Base-by-base conservation (phyloP, 345 rosid genomes). In the Nephelium lappaceum region DNA sequence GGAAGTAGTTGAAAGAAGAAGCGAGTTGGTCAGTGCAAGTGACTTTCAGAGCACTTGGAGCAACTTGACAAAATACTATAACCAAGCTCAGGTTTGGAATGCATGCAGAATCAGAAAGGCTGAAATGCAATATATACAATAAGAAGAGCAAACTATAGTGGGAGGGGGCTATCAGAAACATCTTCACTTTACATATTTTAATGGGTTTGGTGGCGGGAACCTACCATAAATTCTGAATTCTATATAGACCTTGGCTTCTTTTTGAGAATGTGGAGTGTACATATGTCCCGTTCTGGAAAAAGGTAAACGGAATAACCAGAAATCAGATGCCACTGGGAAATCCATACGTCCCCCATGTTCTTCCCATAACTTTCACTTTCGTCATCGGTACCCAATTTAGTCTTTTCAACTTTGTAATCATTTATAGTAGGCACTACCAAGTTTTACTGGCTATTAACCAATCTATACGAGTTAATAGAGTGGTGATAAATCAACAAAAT, bases 361-460 rank as follows among this genome's bases (percentile, higher is more conserved):
- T 70, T 86, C 87, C 87, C 91, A 88, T 80, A 81, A 86, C 86
- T 75, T 84, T 73, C 85, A 83, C 85, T 86, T 83, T 80, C 80
- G 53, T 69, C 76, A 79, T 70, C 74, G 80, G 84, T 79, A 77
- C 82, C 89, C 85, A 63, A n/a, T 74, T 78, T 64, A 49, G 66
- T 80, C 62, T 39, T 38, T 66, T 78, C 74, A 73, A 63, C 53
- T 27, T 19, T 10, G 8, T 24, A 12, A 4, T 24, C 49, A 9
- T 55, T 57, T 63, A 74, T 31, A 62, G 27, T 45, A 15, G 19
- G 19, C 58, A 31, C 3, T 31, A 25, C 8, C 8, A 63, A 73
- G 31, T 62, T 43, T 14, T 45, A 62, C n/a, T 16, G 41, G 51
- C 51, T 31, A 43, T 74, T 0, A 19, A 57, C 27, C 78, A 19